Evolutionary conservation across 495 filamentous ascomycete genomes (phyloP).

Genomic region (Neurospora sp.): DNA sequence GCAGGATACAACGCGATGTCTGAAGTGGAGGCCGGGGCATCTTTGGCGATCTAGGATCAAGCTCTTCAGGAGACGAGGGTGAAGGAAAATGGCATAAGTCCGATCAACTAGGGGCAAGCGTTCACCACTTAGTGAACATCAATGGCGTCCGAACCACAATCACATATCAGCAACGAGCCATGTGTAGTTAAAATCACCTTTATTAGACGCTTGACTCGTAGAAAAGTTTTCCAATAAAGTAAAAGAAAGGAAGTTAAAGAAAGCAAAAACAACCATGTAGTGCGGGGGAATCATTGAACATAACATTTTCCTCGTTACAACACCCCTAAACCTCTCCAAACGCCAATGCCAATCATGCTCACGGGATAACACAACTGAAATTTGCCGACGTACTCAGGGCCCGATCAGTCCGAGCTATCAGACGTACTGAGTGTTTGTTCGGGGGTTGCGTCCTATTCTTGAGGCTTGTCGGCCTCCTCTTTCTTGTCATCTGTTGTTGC

Average conservation of each 20-base stretch:
- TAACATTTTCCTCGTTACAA: not conserved
- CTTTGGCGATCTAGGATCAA: not conserved
- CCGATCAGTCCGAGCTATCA: not conserved
- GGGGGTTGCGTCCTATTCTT: not conserved
- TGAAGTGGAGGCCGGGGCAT: not conserved
- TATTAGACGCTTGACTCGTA: not conserved
- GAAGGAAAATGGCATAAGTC: not conserved
- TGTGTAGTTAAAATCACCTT: not conserved
- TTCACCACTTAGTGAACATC: not conserved
- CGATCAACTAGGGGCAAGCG: not conserved
- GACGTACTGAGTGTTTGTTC: not conserved
- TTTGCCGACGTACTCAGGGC: not conserved
- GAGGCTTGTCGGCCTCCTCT: conserved; percentile 1
- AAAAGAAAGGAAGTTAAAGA: not conserved
- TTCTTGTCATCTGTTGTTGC: conserved; percentile 2
- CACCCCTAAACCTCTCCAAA: not conserved
- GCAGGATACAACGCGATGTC: not conserved
- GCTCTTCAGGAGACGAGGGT: not conserved
- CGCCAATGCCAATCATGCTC: not conserved
- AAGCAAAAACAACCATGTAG: not conserved
- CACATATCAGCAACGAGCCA: not conserved
- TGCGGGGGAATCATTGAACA: not conserved
- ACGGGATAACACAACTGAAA: not conserved
- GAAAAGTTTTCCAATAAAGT: not conserved
- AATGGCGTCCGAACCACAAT: not conserved